Base-by-base conservation (phyloP, 1,139 yeast genomes). In the Suhomyces wounanorum region DNA sequence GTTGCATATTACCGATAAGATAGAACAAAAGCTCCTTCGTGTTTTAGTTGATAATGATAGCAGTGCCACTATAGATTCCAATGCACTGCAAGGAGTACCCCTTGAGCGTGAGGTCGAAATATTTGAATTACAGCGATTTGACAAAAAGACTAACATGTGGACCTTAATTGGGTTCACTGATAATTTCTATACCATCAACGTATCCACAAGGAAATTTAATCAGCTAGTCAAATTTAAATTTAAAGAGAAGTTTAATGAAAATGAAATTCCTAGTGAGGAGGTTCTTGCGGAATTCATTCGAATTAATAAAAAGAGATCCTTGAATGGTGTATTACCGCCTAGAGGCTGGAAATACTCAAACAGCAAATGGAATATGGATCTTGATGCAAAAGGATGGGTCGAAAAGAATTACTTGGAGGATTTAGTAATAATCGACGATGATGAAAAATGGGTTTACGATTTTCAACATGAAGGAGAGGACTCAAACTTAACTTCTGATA, bases 371-470 rank as follows among this genome's bases (percentile, higher is more conserved):
- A 68, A 64, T 11, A 59, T 86, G 43, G 94, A 87, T 63, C 70
- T 85, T 49, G 70, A 78, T 25, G 87, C 87, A 0, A 65, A 67
- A 33, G 63, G 59, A 5, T 87, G 94, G 94, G 87, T 84, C 1
- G 68, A 68, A 40, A 57, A 63, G 0, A 78, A 80, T 50, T 69
- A 77, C 35, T 70, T 86, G 42, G 61, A 69, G 30, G 87, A 82
- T 54, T 66, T 82, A 45, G 83, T 85, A 9, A 74, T 72, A 41
- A 73, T 85, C 36, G 92, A 87, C 65, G 73, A 79, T 36, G 89
- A 83, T 49, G 87, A 85, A 42, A 87, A 87, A 66, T 87, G 94
- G 94, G 91, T 85, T 17, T 87, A 87, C 63, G 95, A 87, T 64
- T 64, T 66, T 44, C 54, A 51, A 21, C 49, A 47, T 3, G 47